A percentile compares a stretch with the other conserved stretches of the same genome.
Conservation (phyloP, 2,329 filamentous ascomycete species). For the Madurella mycetomatis region DNA sequence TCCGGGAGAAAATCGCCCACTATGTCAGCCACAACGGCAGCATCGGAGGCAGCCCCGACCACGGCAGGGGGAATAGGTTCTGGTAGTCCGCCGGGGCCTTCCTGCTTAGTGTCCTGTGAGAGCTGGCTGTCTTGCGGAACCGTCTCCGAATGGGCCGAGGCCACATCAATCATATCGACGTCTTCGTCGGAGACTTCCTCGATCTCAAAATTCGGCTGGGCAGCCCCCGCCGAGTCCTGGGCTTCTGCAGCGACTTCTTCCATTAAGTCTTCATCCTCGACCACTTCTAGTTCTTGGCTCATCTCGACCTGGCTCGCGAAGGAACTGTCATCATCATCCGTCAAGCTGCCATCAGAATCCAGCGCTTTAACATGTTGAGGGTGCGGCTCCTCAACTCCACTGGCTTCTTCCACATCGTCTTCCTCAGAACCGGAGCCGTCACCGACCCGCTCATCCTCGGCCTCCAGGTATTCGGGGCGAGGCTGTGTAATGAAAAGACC, state of each 20-base stretch:
- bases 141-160: neutral
- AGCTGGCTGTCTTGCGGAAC: constrained; percentile 1
- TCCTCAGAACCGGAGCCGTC: neutral
- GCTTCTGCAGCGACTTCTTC: neutral
- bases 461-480: neutral
- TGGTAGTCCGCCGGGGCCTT: neutral
- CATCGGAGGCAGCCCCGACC: constrained; percentile 3
- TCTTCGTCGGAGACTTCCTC: constrained; percentile 8
- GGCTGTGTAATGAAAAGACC: constrained; percentile 10
- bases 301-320: constrained; percentile 15
- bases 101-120: neutral
- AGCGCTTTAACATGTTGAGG: neutral
- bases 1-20: neutral
- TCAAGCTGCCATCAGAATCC: constrained; percentile 1
- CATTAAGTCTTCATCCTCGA: constrained; percentile 11
- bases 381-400: neutral
- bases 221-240: neutral
- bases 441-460: constrained; percentile 1
- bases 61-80: neutral
- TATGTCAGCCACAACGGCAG: neutral
- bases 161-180: constrained; percentile 16
- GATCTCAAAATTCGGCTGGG: neutral
- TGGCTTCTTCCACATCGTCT: neutral
- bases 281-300: constrained; percentile 4
- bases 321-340: constrained; percentile 12